Conservation (phyloP, 305 asterid species). For the Plantago lanceolata region DNA sequence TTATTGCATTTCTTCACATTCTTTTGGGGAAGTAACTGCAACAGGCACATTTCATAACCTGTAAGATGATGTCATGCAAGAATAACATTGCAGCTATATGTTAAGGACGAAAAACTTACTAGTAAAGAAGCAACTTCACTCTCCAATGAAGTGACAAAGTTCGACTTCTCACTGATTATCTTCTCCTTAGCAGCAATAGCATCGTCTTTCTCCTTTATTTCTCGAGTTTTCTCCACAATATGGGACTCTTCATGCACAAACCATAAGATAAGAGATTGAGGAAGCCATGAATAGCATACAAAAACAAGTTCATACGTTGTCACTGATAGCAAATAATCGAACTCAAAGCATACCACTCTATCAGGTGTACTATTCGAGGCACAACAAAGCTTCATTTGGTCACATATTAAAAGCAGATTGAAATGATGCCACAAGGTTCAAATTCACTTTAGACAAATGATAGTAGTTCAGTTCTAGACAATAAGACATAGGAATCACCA, state of each 20-base stretch:
- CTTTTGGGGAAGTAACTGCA: neutral
- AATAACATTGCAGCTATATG: neutral
- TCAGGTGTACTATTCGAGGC: conserved; percentile 1
- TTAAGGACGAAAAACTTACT: conserved; percentile 43
- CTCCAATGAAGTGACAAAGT: conserved; percentile 51
- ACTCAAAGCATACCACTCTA: neutral
- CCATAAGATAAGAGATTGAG: conserved; percentile 17
- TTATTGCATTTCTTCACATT: neutral
- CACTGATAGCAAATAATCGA: neutral
- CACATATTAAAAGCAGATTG: conserved; percentile 3
- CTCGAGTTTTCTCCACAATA: conserved; percentile 57
- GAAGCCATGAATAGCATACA: conserved; percentile 7
- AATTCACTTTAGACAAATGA: neutral
- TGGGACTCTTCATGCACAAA: conserved; percentile 44
- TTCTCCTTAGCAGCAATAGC: conserved; percentile 60
- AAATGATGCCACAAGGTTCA: conserved; percentile 12
- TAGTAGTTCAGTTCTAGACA: conserved; percentile 9
- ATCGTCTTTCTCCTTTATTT: conserved; percentile 56
- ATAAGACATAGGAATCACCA: neutral
- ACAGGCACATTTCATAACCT: neutral
- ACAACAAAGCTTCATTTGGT: conserved; percentile 4
- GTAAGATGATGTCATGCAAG: conserved; percentile 5
- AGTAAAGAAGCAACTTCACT: conserved; percentile 60
- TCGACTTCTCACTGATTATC: conserved; percentile 54
- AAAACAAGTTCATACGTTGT: conserved; percentile 9